Evolutionary conservation across 1,139 yeast species (phyloP), one percentile per base, ranked within the genome.

Genomic region (Kodamaea derodonti): DNA sequence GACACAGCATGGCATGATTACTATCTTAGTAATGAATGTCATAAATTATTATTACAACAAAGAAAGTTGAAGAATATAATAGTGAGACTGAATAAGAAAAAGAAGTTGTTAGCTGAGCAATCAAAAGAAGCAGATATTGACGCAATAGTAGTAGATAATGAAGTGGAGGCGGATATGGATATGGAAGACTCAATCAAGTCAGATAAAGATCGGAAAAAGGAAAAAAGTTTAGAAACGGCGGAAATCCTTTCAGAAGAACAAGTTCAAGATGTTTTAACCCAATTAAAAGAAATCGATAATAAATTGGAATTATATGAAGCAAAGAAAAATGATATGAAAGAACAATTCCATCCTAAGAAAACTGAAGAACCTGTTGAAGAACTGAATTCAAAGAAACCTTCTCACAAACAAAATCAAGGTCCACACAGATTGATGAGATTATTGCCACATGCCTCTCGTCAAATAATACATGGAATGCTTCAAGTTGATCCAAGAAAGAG

Each of bases 381-480:
- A 20, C 48, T 49, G 8, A 50, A 41, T 4, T 54, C 59, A 38
- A 59, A 64, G 47, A 60, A 60, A 47, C 47, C 51, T 33, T 41
- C 63, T 7, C 73, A 67, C 46, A 66, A 69, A 43, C 75, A 69
- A 46, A 69, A 71, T 26, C 75, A 68, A 36, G 98, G 98, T 1
- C 97, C 97, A 2, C 87, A 92, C 69, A 70, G 97, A 48, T 64
- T 94, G 43, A 70, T 92, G 69, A 75, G 97, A 50, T 68, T 92
- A 43, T 66, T 94, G 32, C 98, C 98, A 2, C 84, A 81, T 46
- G 88, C 88, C 3, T 75, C 95, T 12, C 73, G 97, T 47, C 85
- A 84, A 7, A 72, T 92, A 9, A 74, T 92, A 30, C 78, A 80
- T 17, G 70, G 70, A 31, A 88, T 92, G 86, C 67, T 92, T 20